Conservation (phyloP, 2,329 filamentous ascomycete genomes). For the Pyrenochaeta sp. region DNA sequence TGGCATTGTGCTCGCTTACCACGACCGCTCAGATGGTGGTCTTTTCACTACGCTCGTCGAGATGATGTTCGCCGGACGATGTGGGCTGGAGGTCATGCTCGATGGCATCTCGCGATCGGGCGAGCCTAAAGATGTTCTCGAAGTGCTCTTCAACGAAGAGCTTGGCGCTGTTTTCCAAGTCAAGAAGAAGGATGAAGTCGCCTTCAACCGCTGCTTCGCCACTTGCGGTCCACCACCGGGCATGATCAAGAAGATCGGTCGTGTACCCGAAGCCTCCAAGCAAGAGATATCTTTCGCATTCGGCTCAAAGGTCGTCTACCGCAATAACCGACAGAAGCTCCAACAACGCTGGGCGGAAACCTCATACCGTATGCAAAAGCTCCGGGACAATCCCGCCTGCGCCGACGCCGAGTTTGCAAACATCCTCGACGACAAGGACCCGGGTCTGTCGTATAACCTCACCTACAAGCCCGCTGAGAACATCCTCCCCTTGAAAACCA, state of each 20-base stretch:
- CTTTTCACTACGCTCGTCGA: slow-evolving; percentile 89
- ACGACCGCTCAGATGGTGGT: slow-evolving; percentile 93
- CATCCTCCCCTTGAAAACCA: slow-evolving; percentile 73
- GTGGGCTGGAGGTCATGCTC: slow-evolving; percentile 84
- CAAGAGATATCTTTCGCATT: slow-evolving; percentile 81
- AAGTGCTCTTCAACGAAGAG: slow-evolving; percentile 93
- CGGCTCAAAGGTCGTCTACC: slow-evolving; percentile 72
- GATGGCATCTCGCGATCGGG: slow-evolving; percentile 73
- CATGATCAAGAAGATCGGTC: slow-evolving; percentile 84
- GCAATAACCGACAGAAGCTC: slow-evolving; percentile 73
- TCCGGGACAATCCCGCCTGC: slow-evolving; percentile 86
- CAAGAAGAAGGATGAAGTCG: slow-evolving; percentile 80
- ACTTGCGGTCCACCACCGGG: slow-evolving; percentile 85
- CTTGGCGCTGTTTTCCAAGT: slow-evolving; percentile 96
- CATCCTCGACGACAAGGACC: slow-evolving; percentile 77
- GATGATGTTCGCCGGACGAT: slow-evolving; percentile 98
- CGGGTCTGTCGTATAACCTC: slow-evolving; percentile 84
- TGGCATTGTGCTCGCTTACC: slow-evolving; percentile 86
- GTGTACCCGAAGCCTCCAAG: slow-evolving; percentile 72
- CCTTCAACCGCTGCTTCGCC: slow-evolving; percentile 89
- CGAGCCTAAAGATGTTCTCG: slow-evolving; percentile 70
- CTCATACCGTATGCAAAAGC: slow-evolving; percentile 88
- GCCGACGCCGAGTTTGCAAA: slow-evolving; percentile 83
- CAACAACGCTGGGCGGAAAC: slow-evolving; percentile 91
- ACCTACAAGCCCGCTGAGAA: slow-evolving; percentile 82